Conservation (phyloP, 2,329 filamentous ascomycete genomes). For the Fragosphaeria purpurea region DNA sequence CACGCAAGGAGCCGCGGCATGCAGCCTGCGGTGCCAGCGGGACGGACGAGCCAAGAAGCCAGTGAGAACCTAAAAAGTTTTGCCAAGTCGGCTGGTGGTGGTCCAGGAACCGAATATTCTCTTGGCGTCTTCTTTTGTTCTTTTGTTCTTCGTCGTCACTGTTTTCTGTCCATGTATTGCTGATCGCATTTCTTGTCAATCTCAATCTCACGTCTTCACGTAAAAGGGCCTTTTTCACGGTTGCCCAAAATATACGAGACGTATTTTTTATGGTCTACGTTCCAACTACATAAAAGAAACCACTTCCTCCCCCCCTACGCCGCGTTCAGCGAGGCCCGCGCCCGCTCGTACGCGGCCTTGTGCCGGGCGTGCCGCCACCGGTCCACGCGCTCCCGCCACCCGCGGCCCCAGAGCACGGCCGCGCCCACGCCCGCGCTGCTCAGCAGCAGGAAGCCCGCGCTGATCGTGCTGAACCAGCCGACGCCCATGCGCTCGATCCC, state of each 20-base stretch:
- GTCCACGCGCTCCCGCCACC: constrained; percentile 46
- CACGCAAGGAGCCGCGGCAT: not conserved
- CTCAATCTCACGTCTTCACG: too few relatives aligned
- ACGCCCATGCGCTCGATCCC: constrained; percentile 66
- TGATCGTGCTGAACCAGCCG: constrained; percentile 71
- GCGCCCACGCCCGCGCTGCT: constrained; percentile 32
- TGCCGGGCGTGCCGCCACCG: constrained; percentile 30
- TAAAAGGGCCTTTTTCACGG: too few relatives aligned
- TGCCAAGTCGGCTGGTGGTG: not conserved
- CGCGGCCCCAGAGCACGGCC: constrained; percentile 37
- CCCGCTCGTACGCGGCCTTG: constrained; percentile 5
- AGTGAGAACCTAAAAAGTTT: constrained; percentile 2
- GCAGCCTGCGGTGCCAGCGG: not conserved
- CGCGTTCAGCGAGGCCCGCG: constrained; percentile 3
- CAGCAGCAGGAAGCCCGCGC: constrained; percentile 44
- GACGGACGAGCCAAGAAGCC: not conserved
- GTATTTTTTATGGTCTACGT: too few relatives aligned
- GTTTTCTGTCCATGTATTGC: too few relatives aligned
- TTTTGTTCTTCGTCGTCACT: too few relatives aligned
- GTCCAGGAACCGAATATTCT: too few relatives aligned
- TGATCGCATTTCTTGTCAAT: too few relatives aligned
- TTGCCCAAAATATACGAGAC: too few relatives aligned
- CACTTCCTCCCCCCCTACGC: not conserved
- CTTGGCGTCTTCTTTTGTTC: not conserved
- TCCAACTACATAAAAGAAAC: too few relatives aligned